Conservation (phyloP, 768 basidiomycete species). For the Tephrocybe sp. region DNA sequence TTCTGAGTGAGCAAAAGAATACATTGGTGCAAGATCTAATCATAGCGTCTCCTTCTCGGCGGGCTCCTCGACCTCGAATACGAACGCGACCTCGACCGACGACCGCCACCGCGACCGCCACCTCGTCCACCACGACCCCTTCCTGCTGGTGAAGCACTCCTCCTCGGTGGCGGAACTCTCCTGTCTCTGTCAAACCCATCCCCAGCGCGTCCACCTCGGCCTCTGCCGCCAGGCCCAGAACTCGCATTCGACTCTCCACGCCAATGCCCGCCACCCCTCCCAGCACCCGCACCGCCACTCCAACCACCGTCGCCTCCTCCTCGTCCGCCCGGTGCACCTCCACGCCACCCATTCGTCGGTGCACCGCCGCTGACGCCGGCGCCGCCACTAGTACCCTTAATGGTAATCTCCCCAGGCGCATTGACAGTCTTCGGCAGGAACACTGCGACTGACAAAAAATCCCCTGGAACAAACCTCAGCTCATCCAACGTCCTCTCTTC, state of each 20-base stretch:
- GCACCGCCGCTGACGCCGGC: slow-evolving; percentile 8
- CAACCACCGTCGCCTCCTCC: slow-evolving; percentile 44
- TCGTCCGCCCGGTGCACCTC: slow-evolving; percentile 22
- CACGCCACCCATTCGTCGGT: slow-evolving; percentile 29
- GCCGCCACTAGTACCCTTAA: slow-evolving; percentile 46
- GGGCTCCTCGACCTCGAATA: slow-evolving; percentile 39
- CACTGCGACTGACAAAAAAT: slow-evolving; percentile 74
- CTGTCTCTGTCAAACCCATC: slow-evolving; percentile 23
- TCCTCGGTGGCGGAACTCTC: slow-evolving; percentile 45
- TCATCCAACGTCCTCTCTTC: slow-evolving; percentile 77
- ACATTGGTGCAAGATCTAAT: slow-evolving; percentile 10
- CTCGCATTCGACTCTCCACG: slow-evolving; percentile 60
- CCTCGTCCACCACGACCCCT: slow-evolving; percentile 22
- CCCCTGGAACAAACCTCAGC: slow-evolving; percentile 76
- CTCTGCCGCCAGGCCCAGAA: slow-evolving; percentile 47
- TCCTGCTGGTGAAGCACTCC: slow-evolving; percentile 43
- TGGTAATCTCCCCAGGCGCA: slow-evolving; percentile 47
- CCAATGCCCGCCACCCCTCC: slow-evolving; percentile 69
- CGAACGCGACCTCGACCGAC: slow-evolving; percentile 34
- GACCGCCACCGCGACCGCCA: slow-evolving; percentile 33
- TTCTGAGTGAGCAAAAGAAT: no score
- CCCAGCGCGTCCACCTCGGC: slow-evolving; percentile 33
- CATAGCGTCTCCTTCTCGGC: slow-evolving; percentile 39
- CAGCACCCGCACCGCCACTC: slow-evolving; percentile 36
- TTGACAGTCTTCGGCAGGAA: slow-evolving; percentile 67